Evolutionary conservation across 352 stramenopile species (phyloP), one percentile per base, ranked within the genome.

Genomic region (Phytophthora agathidicida): DNA sequence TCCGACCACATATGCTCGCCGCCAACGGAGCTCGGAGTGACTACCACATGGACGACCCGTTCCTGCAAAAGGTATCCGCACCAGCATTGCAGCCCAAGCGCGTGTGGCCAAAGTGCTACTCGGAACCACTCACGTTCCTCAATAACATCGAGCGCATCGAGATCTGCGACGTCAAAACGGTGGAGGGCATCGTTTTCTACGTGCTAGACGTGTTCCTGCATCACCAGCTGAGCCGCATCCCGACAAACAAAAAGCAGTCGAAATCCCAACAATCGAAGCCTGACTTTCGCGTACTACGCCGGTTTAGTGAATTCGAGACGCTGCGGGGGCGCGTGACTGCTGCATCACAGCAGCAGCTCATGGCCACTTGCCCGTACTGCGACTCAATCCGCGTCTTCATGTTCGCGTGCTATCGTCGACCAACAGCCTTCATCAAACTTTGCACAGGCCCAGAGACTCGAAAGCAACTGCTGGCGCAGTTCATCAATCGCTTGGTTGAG

Each of bases 201-300:
- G 62, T 77, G 11, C 19, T 83, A 20, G 64, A 86, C 37, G 63
- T 88, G 31, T 88, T 76, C 61, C 23, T 86, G 36, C 50, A 69
- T 36, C 68, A 77, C 41, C 41, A 69, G 16, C 53, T 75, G 33
- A 81, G 56, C 38, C 73, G 73, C 24, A 82, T 88, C 48, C 78
- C 73, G 22, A 77, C 69, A 26, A 71, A 73, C 69, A 66, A 73
- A 46, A 45, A 48, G 2, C 43, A 60, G 24, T n/a, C 19, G 7
- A 41, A 46, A 19, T 26, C 36, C 14, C 24, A 13, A 0, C n/a
- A 28, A 27, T 28, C 32, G 24, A 43, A 44, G 16, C 59, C 65
- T 5, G 69, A 75, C 45, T 78, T 65, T 26, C 57, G 50, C 23
- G 46, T 72, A 19, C 43, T 75, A 17, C 56, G 65, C 7, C 60